A percentile compares a stretch with the other conserved stretches of the same genome.
These are phyloP conservation scores for Wickerhamiella occidentalis DNA, from an alignment of 805 yeast species.

Conservation along the genomic window DNA sequence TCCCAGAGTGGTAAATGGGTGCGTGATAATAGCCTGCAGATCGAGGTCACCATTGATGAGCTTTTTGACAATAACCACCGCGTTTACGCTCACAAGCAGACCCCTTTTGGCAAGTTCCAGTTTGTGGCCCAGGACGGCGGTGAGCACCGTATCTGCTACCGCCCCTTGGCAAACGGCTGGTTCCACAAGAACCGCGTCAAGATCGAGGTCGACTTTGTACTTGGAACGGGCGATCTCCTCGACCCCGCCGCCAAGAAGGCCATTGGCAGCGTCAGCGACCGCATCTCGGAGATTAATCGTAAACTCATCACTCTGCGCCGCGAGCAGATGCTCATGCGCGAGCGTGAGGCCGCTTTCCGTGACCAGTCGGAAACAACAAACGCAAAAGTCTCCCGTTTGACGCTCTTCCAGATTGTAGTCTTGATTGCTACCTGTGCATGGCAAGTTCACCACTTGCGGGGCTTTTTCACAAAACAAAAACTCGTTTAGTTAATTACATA, in stretches of 20 bases:
- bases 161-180: slow-evolving; percentile 48
- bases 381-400: slow-evolving; percentile 59
- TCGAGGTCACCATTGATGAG: slow-evolving; percentile 65
- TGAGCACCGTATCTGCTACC: slow-evolving; percentile 73
- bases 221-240: slow-evolving; percentile 51
- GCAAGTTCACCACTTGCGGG: slow-evolving; percentile 66
- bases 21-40: slow-evolving; percentile 40
- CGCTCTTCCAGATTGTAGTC: slow-evolving; percentile 56
- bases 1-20: slow-evolving; percentile 39
- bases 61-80: slow-evolving; percentile 73
- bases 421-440: slow-evolving; percentile 57
- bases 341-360: slow-evolving; percentile 63
- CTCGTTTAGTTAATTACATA: slow-evolving; percentile 51
- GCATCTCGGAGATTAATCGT: slow-evolving; percentile 44
- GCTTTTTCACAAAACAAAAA: slow-evolving; percentile 80
- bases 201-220: slow-evolving; percentile 59
- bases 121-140: slow-evolving; percentile 77
- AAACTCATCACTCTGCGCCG: slow-evolving; percentile 46
- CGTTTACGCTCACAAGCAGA: slow-evolving; percentile 55
- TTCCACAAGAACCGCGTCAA: slow-evolving; percentile 49
- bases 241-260: slow-evolving; percentile 51
- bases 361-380: slow-evolving; percentile 68
- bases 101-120: slow-evolving; percentile 54
- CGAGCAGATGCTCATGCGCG: slow-evolving; percentile 52
- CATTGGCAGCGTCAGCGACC: slow-evolving; percentile 40